Conservation (phyloP, 495 filamentous ascomycete species). For the Aspergillus affinis region DNA sequence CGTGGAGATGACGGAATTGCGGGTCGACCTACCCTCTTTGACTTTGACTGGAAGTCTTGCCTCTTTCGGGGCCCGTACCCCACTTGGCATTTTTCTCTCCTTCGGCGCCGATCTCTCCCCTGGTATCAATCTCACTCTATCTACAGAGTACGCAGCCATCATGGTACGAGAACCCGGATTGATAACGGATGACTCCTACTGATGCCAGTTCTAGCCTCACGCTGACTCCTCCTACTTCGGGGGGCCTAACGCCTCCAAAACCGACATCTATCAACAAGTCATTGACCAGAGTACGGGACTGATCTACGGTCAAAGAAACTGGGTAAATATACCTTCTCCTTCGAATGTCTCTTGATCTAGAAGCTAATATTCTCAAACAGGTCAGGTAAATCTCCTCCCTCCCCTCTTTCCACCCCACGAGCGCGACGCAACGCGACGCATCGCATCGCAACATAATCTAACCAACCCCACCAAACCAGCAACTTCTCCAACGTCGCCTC, state of each 20-base stretch:
- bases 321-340: constrained; percentile 55
- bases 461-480: constrained; percentile 42
- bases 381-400: constrained; percentile 50
- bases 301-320: constrained; percentile 78
- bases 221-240: constrained; percentile 80
- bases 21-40: too few relatives aligned
- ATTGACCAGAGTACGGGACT: constrained; percentile 68
- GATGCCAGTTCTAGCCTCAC: constrained; percentile 63
- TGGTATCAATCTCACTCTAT: too few relatives aligned
- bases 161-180: too few relatives aligned
- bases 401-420: constrained; percentile 4
- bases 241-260: constrained; percentile 60
- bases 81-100: too few relatives aligned
- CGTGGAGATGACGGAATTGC: too few relatives aligned
- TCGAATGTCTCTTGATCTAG: constrained; percentile 5
- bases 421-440: constrained; percentile 1
- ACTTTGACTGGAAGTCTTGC: too few relatives aligned
- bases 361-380: constrained; percentile 32
- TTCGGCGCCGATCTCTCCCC: too few relatives aligned
- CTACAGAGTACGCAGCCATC: too few relatives aligned
- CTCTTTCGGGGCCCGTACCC: too few relatives aligned
- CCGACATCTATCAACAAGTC: constrained; percentile 74
- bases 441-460: not conserved
- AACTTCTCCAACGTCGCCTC: constrained; percentile 84
- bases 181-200: too few relatives aligned